phyloP scores from a whole-genome alignment of 176 grass and related monocot genomes.

The Zoysia pacifica region DNA sequence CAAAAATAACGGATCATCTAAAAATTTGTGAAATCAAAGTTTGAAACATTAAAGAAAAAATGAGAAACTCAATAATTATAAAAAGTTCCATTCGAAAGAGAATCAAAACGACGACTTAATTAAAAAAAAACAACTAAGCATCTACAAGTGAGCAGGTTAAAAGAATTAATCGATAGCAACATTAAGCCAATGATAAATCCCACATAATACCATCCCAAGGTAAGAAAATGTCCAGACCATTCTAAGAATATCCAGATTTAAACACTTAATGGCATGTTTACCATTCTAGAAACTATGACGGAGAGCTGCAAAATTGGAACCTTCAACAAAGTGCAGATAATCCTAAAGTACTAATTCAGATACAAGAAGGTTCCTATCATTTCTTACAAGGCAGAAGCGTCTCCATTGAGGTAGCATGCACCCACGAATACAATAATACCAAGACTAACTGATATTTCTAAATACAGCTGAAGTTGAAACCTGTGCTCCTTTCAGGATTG shows the following conservation, averaged over 20 bases:
- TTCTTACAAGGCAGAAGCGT: constrained; percentile 42
- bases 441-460: constrained; percentile 55
- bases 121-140: neutral
- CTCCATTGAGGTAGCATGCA: constrained; percentile 25
- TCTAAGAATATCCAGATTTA: constrained; percentile 26
- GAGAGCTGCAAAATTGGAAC: constrained; percentile 34
- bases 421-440: constrained; percentile 39
- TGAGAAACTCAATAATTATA: neutral
- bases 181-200: constrained; percentile 1
- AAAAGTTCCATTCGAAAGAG: neutral
- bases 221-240: constrained; percentile 3
- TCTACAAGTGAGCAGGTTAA: neutral
- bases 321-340: constrained; percentile 33
- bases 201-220: constrained; percentile 17
- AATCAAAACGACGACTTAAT: neutral
- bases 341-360: constrained; percentile 28
- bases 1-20: neutral
- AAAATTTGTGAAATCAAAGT: neutral
- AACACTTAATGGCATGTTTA: constrained; percentile 23
- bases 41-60: constrained; percentile 5
- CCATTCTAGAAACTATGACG: constrained; percentile 25
- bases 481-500: constrained; percentile 94
- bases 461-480: constrained; percentile 58
- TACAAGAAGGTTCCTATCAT: constrained; percentile 35
- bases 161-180: neutral